Evolutionary conservation across 2,329 filamentous ascomycete species (phyloP), one percentile per base, ranked within the genome.

Genomic region (Coleophoma cylindrospora): DNA sequence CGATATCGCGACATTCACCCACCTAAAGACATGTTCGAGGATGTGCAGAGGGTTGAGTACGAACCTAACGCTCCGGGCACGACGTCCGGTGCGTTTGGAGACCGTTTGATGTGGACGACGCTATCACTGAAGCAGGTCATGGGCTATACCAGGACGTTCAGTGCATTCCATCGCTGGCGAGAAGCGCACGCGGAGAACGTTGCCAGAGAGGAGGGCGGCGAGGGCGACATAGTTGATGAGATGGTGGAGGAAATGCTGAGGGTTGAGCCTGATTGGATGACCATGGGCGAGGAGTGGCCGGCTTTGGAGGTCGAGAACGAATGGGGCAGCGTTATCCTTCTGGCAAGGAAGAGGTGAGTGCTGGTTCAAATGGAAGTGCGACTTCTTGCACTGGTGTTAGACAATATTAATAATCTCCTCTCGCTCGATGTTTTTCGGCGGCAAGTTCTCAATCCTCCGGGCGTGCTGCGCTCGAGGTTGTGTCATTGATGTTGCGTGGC

Each of bases 81-180:
- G 61, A 67, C 51, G 58, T 70, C 50, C 57, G 71, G 55, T 51
- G 61, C 22, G 47, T 56, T 67, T 45, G 73, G 73, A 0, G 70
- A 69, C 40, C 53, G 68, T 43, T 78, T 83, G 70, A 71, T 84
- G 70, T 66, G 70, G 45, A 77, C 71, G 66, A 73, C 57, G 47
- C 68, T 82, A 64, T 80, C 68, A 50, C 65, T 86, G 19, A 78
- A 77, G 1, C 72, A 80, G 58, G 72, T 82, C 48, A 81, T 83
- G 67, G 74, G 73, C n/a, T 86, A 84, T 64, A 64, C 76, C 50
- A 68, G 78, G 55, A 86, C 83, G 0, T 85, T 79, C 62, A 84
- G 80, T 61, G 69, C 74, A 38, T 83, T 74, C 63, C 74, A 74
- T 60, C 75, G 71, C 27, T 87, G 83, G 83, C 70, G 72, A 56